These are phyloP conservation scores for Lentinula guzmanii DNA, from an alignment of 768 basidiomycete genomes.

Conservation along the genomic window DNA sequence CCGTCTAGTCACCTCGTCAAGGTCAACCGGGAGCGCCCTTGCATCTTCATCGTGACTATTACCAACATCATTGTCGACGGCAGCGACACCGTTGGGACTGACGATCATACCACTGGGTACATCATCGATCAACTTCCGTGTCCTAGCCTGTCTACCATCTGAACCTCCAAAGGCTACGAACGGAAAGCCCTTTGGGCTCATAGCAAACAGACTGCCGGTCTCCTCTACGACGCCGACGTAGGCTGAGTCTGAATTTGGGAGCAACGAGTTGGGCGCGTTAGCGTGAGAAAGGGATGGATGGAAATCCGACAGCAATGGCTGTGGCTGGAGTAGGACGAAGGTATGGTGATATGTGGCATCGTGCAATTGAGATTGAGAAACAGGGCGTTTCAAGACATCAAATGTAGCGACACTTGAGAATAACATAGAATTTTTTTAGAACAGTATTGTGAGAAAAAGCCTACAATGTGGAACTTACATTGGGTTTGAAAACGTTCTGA, in stretches of 20 bases:
- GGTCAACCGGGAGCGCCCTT: conserved; percentile 28
- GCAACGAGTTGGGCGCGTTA: conserved; percentile 14
- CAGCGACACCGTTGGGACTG: conserved; percentile 6
- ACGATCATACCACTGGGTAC: neutral
- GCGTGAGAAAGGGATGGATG: conserved; percentile 46
- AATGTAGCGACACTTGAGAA: conserved; percentile 72
- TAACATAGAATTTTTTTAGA: neutral
- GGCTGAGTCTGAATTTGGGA: conserved; percentile 53
- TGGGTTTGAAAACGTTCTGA: conserved; percentile 50
- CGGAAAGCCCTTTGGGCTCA: conserved; percentile 79
- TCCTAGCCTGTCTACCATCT: conserved; percentile 26
- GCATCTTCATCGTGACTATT: neutral
- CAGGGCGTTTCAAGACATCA: conserved; percentile 51
- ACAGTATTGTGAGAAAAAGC: conserved; percentile 15
- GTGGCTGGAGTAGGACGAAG: conserved; percentile 85
- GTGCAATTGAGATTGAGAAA: conserved; percentile 9
- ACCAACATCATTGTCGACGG: neutral
- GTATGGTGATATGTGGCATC: conserved; percentile 29
- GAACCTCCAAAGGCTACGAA: conserved; percentile 63
- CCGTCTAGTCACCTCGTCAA: conserved; percentile 39
- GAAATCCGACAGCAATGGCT: conserved; percentile 66
- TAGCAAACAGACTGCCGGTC: conserved; percentile 73
- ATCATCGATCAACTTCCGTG: conserved; percentile 9
- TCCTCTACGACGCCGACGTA: conserved; percentile 78
- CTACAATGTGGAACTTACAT: conserved; percentile 59